Conservation (phyloP, 768 basidiomycete species). For the Leccinellum albellum region DNA sequence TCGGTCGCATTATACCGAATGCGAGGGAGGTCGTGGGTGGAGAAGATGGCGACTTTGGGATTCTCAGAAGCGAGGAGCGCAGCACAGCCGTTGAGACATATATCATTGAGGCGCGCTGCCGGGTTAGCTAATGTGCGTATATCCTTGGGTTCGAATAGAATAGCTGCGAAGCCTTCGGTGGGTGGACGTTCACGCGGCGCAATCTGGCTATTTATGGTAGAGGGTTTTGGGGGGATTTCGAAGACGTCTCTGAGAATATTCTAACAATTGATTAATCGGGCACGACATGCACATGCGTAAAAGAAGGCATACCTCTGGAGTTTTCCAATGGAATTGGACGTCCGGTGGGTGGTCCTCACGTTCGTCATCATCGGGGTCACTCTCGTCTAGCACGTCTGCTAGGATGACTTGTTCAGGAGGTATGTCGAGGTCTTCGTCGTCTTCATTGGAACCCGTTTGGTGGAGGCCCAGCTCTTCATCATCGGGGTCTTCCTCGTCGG, state of each 20-base stretch:
- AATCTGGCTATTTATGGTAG: neutral
- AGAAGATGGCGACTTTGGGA: slow-evolving; percentile 4
- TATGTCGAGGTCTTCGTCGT: neutral
- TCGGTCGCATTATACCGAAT: neutral
- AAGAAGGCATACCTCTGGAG: neutral
- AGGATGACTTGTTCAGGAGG: neutral
- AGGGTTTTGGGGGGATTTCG: neutral
- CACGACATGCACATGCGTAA: neutral
- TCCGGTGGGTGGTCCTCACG: neutral
- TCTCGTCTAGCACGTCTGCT: neutral
- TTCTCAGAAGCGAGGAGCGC: neutral
- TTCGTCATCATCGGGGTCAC: neutral
- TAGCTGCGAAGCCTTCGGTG: neutral
- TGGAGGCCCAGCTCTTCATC: neutral
- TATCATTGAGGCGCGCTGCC: neutral
- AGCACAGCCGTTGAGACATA: slow-evolving; percentile 11
- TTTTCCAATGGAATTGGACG: neutral
- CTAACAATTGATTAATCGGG: neutral
- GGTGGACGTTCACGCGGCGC: neutral
- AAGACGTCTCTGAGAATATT: neutral
- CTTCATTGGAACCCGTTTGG: neutral
- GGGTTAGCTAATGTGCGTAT: neutral
- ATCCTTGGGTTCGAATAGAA: slow-evolving; percentile 6
- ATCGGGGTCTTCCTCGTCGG: too few relatives aligned
- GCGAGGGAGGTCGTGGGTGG: neutral